Conservation (phyloP, 2,329 filamentous ascomycete genomes). For the Aspergillus persii region DNA sequence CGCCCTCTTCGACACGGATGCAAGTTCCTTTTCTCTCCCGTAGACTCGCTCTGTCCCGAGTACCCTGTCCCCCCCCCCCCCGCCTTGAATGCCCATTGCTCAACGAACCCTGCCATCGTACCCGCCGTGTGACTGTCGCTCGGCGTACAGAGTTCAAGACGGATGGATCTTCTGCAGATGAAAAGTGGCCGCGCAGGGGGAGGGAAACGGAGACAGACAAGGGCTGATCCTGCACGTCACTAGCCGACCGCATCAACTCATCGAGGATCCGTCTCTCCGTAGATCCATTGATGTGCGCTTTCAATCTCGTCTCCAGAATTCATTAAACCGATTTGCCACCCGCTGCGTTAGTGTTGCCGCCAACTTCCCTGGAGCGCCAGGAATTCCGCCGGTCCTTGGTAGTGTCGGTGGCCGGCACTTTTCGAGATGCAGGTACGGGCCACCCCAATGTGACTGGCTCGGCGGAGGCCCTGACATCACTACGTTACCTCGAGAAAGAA, state of each 20-base stretch:
- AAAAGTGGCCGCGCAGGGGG: slow-evolving; percentile 10
- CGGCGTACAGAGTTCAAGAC: slow-evolving; percentile 4
- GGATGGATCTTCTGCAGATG: slow-evolving; percentile 19
- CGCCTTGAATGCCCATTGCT: background rate
- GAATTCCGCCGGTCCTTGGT: background rate
- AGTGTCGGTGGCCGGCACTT: background rate
- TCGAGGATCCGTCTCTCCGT: slow-evolving; percentile 8
- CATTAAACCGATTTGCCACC: slow-evolving; percentile 2
- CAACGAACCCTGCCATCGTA: background rate
- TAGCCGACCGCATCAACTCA: slow-evolving; percentile 8
- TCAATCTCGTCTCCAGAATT: background rate
- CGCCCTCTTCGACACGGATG: background rate
- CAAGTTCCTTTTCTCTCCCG: background rate
- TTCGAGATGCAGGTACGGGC: background rate
- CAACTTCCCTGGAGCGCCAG: background rate
- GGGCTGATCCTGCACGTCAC: slow-evolving; percentile 16
- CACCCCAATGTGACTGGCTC: background rate
- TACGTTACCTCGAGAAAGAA: background rate
- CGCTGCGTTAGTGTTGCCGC: background rate
- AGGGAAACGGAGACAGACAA: slow-evolving; percentile 2
- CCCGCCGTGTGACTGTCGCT: background rate
- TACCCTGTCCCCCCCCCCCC: background rate
- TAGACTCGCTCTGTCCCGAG: background rate
- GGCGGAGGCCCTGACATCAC: background rate
- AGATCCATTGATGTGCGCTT: slow-evolving; percentile 7